Percentiles rank a stretch among this genome's conserved stretches.
Evolutionary conservation across 2,329 filamentous ascomycete genomes (phyloP).

Genomic region (Tolypocladium nubicola): DNA sequence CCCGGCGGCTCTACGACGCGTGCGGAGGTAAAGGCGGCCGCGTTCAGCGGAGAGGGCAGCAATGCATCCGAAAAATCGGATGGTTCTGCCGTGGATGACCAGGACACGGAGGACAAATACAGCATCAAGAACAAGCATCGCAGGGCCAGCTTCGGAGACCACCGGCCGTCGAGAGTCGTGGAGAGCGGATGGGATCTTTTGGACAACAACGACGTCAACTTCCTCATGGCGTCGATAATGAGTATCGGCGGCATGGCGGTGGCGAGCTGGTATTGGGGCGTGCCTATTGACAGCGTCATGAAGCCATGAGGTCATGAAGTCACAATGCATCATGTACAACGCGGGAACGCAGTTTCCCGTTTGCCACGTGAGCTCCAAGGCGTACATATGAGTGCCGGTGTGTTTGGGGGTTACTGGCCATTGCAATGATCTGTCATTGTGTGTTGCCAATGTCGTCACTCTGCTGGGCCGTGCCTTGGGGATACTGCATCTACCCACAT

Average conservation of each 20-base stretch:
- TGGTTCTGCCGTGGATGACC: constrained; percentile 22
- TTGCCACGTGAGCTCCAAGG: background rate
- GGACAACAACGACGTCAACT: constrained; percentile 94
- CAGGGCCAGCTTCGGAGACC: constrained; percentile 40
- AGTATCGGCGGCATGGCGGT: constrained; percentile 66
- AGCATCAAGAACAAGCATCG: constrained; percentile 38
- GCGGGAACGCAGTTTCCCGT: background rate
- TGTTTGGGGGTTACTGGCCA: background rate
- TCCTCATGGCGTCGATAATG: constrained; percentile 78
- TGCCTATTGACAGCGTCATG: constrained; percentile 37
- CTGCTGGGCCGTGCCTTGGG: background rate
- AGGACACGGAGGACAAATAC: constrained; percentile 31
- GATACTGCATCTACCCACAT: background rate
- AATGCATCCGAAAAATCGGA: constrained; percentile 26
- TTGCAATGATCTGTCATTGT: background rate
- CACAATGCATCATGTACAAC: background rate
- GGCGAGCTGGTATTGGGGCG: constrained; percentile 49
- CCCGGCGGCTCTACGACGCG: constrained; percentile 18
- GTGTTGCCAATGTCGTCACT: background rate
- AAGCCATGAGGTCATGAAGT: constrained; percentile 2
- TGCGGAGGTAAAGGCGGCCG: constrained; percentile 27
- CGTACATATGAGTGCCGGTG: background rate
- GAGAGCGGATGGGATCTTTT: constrained; percentile 64
- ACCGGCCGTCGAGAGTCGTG: constrained; percentile 50
- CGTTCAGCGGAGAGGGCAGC: constrained; percentile 33